Conservation (phyloP, 768 basidiomycete genomes). For the Russula sp. region DNA sequence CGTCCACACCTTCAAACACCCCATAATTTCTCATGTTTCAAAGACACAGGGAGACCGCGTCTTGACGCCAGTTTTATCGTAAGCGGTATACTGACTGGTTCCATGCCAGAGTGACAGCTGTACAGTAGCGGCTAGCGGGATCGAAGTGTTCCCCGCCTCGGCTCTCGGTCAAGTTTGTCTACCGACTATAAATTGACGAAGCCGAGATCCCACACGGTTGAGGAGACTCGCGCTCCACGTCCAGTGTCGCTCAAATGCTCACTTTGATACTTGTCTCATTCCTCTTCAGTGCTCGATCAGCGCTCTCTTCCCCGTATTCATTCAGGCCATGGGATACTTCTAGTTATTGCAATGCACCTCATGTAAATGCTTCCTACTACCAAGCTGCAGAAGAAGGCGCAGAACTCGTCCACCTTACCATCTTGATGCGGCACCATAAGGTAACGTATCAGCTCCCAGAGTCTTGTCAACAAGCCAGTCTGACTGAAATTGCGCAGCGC, state of each 20-base stretch:
- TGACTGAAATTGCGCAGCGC: conserved; percentile 35
- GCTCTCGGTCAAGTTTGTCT: no score
- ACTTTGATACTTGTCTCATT: neutral
- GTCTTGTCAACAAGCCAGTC: neutral
- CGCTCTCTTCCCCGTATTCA: conserved; percentile 25
- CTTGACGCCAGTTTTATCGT: no score
- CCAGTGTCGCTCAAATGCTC: neutral
- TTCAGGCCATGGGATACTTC: conserved; percentile 46
- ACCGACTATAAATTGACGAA: neutral
- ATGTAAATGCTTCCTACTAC: conserved; percentile 42
- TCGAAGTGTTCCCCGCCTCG: no score
- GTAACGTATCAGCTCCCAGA: conserved; percentile 31
- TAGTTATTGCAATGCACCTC: conserved; percentile 52
- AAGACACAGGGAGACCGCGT: no score
- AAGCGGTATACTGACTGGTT: no score
- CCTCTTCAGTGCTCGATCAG: neutral
- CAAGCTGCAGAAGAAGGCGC: conserved; percentile 37
- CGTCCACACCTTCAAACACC: no score
- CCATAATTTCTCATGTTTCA: no score
- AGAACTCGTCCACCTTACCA: conserved; percentile 42
- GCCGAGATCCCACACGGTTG: neutral
- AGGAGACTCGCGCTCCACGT: neutral
- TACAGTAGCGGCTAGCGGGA: no score
- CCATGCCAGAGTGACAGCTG: no score
- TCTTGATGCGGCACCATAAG: conserved; percentile 48